Conservation (phyloP, 352 stramenopile species). For the Pythium diclinum region DNA sequence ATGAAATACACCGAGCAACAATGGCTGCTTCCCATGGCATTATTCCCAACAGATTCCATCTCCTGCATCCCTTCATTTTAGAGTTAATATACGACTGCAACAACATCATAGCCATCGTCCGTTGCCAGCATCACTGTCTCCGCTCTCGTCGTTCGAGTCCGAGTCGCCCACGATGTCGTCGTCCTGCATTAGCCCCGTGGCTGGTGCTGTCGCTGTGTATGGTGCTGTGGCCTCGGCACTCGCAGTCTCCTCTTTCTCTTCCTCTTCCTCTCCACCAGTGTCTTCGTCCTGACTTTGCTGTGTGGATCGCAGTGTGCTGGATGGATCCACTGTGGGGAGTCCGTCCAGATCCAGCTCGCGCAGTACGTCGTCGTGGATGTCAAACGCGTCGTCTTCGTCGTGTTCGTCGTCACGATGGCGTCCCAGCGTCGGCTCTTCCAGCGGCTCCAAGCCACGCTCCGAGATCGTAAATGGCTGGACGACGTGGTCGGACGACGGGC, state of each 20-base stretch:
- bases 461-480: slow-evolving; percentile 63
- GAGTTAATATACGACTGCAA: neutral
- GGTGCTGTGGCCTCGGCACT: neutral
- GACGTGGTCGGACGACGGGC: slow-evolving; percentile 45
- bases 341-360: slow-evolving; percentile 34
- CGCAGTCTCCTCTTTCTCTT: neutral
- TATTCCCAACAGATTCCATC: neutral
- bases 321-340: slow-evolving; percentile 40
- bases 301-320: slow-evolving; percentile 51
- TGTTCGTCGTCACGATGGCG: slow-evolving; percentile 16
- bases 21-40: slow-evolving; percentile 12
- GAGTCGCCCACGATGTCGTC: slow-evolving; percentile 31
- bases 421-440: slow-evolving; percentile 27
- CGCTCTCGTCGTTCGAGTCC: slow-evolving; percentile 28
- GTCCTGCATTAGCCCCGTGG: neutral
- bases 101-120: neutral
- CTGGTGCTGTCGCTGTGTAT: neutral
- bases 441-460: slow-evolving; percentile 33
- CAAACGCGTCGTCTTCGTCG: slow-evolving; percentile 34
- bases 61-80: neutral
- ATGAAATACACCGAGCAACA: slow-evolving; percentile 49
- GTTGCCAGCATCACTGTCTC: slow-evolving; percentile 1
- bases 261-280: neutral
- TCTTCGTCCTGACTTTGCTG: slow-evolving; percentile 39
- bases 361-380: slow-evolving; percentile 56